These are phyloP conservation scores for Mucor sp. DNA, from an alignment of 371 early-diverging fungal genomes.

Conservation along the genomic window DNA sequence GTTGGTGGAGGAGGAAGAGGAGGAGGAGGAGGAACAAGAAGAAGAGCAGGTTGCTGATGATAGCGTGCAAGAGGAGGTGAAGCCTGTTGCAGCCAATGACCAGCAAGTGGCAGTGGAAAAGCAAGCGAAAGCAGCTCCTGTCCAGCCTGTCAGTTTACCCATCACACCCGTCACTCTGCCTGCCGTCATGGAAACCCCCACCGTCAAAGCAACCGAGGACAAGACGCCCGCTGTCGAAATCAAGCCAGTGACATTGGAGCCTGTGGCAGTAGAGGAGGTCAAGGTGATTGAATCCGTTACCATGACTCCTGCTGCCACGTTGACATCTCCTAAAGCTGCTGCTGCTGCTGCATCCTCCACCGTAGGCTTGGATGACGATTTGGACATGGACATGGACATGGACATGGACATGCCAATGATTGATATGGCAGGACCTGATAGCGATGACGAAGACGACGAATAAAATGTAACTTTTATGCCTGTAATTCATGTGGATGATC, in stretches of 20 bases:
- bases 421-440: slow-evolving; percentile 45
- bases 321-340: background rate
- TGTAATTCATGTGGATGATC: background rate
- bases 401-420: slow-evolving; percentile 46
- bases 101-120: background rate
- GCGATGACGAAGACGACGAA: slow-evolving; percentile 34
- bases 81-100: background rate
- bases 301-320: background rate
- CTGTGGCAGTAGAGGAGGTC: background rate
- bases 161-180: slow-evolving; percentile 14
- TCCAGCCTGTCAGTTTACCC: background rate
- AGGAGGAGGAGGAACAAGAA: background rate
- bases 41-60: slow-evolving; percentile 6
- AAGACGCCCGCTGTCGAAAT: background rate
- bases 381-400: slow-evolving; percentile 39
- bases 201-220: background rate
- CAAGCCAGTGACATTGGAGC: background rate
- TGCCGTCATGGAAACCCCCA: background rate
- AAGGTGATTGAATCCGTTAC: background rate
- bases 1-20: slow-evolving; percentile 10
- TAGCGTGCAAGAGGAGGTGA: background rate
- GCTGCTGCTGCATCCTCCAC: background rate
- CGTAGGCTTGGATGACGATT: slow-evolving; percentile 3
- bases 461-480: background rate
- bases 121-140: background rate